A percentile compares a stretch with the other conserved stretches of the same genome.
Conservation (phyloP, 305 asterid species). For the Lippia alba region DNA sequence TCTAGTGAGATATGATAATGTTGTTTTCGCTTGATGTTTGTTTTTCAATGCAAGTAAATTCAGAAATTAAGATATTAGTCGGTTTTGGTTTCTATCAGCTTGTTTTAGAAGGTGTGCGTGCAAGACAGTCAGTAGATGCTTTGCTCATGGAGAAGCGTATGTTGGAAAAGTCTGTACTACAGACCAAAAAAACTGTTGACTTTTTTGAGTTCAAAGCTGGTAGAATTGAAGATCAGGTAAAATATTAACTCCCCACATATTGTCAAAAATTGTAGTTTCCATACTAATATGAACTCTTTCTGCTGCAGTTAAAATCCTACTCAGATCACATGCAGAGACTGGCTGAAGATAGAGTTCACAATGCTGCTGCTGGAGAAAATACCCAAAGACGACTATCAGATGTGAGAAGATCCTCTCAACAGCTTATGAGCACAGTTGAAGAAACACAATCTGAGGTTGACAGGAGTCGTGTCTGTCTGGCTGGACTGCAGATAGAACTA, state of each 20-base stretch:
- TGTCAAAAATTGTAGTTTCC: constrained; percentile 21
- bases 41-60: constrained; percentile 1
- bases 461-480: constrained; percentile 57
- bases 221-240: constrained; percentile 93
- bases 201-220: constrained; percentile 66
- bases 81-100: constrained; percentile 61
- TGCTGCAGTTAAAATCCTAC: constrained; percentile 75
- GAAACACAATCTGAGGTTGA: constrained; percentile 76
- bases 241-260: constrained; percentile 21
- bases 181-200: constrained; percentile 62
- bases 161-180: constrained; percentile 67
- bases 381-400: constrained; percentile 65
- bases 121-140: constrained; percentile 72
- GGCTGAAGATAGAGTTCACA: constrained; percentile 71
- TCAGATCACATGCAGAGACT: constrained; percentile 76
- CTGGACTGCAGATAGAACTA: constrained; percentile 81
- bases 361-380: constrained; percentile 56
- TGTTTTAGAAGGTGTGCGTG: constrained; percentile 81
- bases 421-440: constrained; percentile 60
- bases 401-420: constrained; percentile 64
- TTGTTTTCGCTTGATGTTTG: background rate
- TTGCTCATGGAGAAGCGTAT: constrained; percentile 69
- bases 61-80: background rate
- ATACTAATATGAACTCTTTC: constrained; percentile 35
- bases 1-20: background rate